Base-by-base conservation (phyloP, 208 protist genomes). In the Trypanosoma cruzi region DNA sequence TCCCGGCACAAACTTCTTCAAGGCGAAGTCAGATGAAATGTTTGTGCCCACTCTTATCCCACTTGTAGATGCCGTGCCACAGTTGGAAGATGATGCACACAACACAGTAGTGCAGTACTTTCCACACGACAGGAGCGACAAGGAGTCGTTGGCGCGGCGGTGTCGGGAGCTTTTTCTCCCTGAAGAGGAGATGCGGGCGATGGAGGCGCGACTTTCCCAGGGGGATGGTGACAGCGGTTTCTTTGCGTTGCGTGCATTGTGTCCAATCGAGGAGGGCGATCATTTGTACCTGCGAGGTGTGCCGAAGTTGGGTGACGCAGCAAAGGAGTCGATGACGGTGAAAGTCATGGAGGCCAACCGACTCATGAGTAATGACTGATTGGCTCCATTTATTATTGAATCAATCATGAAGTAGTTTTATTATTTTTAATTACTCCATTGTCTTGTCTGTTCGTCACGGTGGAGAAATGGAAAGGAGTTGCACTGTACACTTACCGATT, bases 1-100 rank as follows among this genome's bases (percentile, higher is more conserved):
- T 26, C 80, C 79, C 0, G 90, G 90, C 10, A 92, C 87, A 28
- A 86, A 94, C 63, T 96, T 96, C 68, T 96, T 94, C 66, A 96
- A 96, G 58, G 82, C 83, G 1, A 90, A 91, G 72, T 77, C 73
- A 64, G 66, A 61, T 18, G 86, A 96, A 40, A 96, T 96, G 87
- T 84, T 82, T 68, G 87, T 92, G 50, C 90, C 90, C 32, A 94
- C 90, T 4, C 82, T 96, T 10, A 88, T 96, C 63, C 90, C 88
- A 0, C 86, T 96, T 29, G 79, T 94, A 7, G 90, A 96, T 64
- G 73, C 79, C 10, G 80, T 94, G 16, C 84, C 88, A 18, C 90
- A 96, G 75, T 70, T 83, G 28, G 86, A 94, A 74, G 85, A 96
- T 53, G 86, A 75, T 16, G 50, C 50, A 11, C 90, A 96, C 78